Percentiles rank a stretch among this genome's conserved stretches.
phyloP scores from a whole-genome alignment of 192 early-diverging fungal species.

The Powellomyces hirtus region DNA sequence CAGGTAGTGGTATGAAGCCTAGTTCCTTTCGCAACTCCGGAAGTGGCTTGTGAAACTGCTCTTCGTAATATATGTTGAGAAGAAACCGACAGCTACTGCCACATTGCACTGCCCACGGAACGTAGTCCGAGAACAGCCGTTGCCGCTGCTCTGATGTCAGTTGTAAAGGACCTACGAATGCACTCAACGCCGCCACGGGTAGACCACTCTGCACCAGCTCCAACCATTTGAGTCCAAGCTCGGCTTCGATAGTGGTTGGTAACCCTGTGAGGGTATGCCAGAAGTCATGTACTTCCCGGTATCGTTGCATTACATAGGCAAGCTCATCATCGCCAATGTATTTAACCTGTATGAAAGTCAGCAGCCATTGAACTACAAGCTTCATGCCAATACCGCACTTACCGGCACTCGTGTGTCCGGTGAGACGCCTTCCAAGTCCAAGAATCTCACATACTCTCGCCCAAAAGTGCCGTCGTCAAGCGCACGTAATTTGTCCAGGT shows the following conservation, averaged over 20 bases:
- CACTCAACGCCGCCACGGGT: constrained; percentile 81
- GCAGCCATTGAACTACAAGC: no score
- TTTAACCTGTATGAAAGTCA: constrained; percentile 63
- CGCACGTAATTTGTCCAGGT: constrained; percentile 61
- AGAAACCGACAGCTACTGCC: constrained; percentile 69
- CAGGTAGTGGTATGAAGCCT: constrained; percentile 39
- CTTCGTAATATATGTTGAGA: constrained; percentile 90
- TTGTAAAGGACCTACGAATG: constrained; percentile 77
- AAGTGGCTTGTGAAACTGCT: constrained; percentile 66
- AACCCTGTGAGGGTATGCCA: constrained; percentile 87
- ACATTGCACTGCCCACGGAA: constrained; percentile 93
- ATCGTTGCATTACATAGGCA: constrained; percentile 91
- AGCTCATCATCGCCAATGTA: constrained; percentile 88
- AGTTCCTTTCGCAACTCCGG: constrained; percentile 73
- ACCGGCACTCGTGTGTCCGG: constrained; percentile 79
- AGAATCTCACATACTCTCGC: constrained; percentile 75
- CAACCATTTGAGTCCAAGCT: constrained; percentile 94
- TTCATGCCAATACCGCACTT: constrained; percentile 5
- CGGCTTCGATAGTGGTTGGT: constrained; percentile 77
- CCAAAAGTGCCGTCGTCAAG: constrained; percentile 81
- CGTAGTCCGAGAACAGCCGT: constrained; percentile 64
- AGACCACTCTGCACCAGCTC: constrained; percentile 89
- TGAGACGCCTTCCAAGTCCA: constrained; percentile 74
- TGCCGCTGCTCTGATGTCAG: constrained; percentile 58
- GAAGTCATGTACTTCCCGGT: constrained; percentile 93